Evolutionary conservation across 2,329 filamentous ascomycete genomes (phyloP), one percentile per base, ranked within the genome.

Genomic region (Talaromyces albobiverticillius): DNA sequence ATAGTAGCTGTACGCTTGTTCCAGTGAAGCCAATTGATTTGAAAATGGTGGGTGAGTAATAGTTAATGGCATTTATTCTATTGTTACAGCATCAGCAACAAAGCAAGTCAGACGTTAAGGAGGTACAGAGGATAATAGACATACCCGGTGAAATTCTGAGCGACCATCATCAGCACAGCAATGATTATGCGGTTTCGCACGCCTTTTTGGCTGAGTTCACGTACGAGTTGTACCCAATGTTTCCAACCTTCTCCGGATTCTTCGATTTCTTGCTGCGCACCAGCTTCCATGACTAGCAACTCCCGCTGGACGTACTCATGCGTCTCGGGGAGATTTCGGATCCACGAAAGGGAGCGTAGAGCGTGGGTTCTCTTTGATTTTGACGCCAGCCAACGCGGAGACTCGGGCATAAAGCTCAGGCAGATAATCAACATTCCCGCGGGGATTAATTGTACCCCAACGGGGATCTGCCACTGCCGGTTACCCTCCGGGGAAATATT

Each of bases 341-440:
- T 72, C 20, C 68, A 72, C 10, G 79, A 73, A 1, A 89, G 75
- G 13, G 82, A 77, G 0, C 53, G 56, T 1, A 76, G 78, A 0
- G 85, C 82, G 23, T 83, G 73, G 40, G 87, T 83, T 82, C 83
- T 85, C 58, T 84, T 79, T 60, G 86, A 82, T 59, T 81, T 76
- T 58, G 83, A 81, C 18, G 84, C 86, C 29, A 85, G 79, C 79
- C 82, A 88, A 58, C 85, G 78, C 11, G 85, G 84, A 7, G 82
- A 83, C 60, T 87, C 84, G 61, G 80, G 77, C 61, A 83, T 83
- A 48, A 82, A 69, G 2, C 79, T 62, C 74, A 88, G 83, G 59
- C 82, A 81, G 10, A 75, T 40, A 20, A 84, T 71, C 14, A 88
- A 75, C 5, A 84, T 67, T 5, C 81, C 60, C 1, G 83, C 83